These are phyloP conservation scores for Stagonosporopsis tanaceti DNA, from an alignment of 2,329 filamentous ascomycete species.

Conservation along the genomic window DNA sequence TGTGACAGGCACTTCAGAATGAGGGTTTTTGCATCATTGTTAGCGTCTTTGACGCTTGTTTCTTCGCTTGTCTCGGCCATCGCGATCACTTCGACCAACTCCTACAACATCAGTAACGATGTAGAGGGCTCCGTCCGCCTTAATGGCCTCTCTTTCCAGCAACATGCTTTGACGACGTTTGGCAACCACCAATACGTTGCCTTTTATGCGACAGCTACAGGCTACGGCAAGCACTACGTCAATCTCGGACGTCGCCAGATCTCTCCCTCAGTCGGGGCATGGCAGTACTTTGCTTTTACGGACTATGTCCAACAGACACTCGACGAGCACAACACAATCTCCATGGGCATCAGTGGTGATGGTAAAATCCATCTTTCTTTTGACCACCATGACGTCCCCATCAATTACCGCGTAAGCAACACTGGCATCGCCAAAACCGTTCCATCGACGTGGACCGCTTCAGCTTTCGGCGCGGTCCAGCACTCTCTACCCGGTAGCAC, in stretches of 20 bases:
- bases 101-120: conserved; percentile 44
- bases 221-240: conserved; percentile 50
- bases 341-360: conserved; percentile 61
- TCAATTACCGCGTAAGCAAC: conserved; percentile 46
- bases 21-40: conserved; percentile 22
- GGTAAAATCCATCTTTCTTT: conserved; percentile 63
- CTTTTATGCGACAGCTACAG: conserved; percentile 52
- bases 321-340: conserved; percentile 63
- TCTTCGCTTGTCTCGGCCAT: conserved; percentile 30
- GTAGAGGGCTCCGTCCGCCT: conserved; percentile 49
- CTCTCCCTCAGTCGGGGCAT: conserved; percentile 45
- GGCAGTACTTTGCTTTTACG: conserved; percentile 58
- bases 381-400: conserved; percentile 57
- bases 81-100: conserved; percentile 37
- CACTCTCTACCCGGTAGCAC: conserved; percentile 42
- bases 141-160: conserved; percentile 61
- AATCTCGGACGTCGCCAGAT: conserved; percentile 58
- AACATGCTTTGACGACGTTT: conserved; percentile 57
- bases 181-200: conserved; percentile 60
- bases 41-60: conserved; percentile 20
- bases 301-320: conserved; percentile 61
- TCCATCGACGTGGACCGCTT: conserved; percentile 38
- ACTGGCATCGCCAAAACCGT: conserved; percentile 42
- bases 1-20: conserved; percentile 16
- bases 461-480: conserved; percentile 39